phyloP scores from a whole-genome alignment of 2,329 filamentous ascomycete genomes.

The Didymella pomorum region DNA sequence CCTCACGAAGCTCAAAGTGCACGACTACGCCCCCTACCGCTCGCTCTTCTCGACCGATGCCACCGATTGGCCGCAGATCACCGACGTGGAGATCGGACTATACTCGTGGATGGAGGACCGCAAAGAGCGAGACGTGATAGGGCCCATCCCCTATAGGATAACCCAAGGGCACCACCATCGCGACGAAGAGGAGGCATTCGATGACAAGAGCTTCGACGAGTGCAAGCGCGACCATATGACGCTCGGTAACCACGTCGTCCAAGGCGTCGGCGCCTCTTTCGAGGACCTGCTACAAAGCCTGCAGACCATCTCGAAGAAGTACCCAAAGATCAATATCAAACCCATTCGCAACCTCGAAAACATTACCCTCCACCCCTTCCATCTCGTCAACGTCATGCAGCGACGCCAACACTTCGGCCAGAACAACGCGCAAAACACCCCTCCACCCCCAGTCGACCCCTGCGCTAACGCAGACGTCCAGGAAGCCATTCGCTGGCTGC shows the following conservation, averaged over 20 bases:
- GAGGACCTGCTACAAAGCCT: constrained; percentile 45
- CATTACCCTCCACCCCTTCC: constrained; percentile 46
- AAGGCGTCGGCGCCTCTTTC: constrained; percentile 45
- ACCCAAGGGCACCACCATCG: constrained; percentile 45
- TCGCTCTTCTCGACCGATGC: constrained; percentile 47
- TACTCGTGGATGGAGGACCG: constrained; percentile 49
- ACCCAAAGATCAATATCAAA: constrained; percentile 45
- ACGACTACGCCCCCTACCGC: constrained; percentile 48
- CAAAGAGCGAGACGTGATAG: constrained; percentile 44
- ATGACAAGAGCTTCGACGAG: constrained; percentile 45
- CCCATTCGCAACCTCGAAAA: constrained; percentile 39
- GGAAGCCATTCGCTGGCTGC: constrained; percentile 44
- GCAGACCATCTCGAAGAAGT: constrained; percentile 40
- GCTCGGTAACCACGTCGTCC: constrained; percentile 45
- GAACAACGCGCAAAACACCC: constrained; percentile 22
- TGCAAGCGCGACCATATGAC: constrained; percentile 48
- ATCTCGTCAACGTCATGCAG: constrained; percentile 46
- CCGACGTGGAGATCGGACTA: constrained; percentile 44
- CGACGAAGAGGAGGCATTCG: constrained; percentile 47
- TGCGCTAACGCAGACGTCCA: constrained; percentile 44
- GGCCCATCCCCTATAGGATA: constrained; percentile 45
- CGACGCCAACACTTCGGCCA: constrained; percentile 39
- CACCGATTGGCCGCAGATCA: constrained; percentile 41
- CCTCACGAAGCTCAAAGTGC: constrained; percentile 44
- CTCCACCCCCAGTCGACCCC: constrained; percentile 32